Conservation (phyloP, 2,329 filamentous ascomycete species). For the Lasiodiplodia hormozganensis region DNA sequence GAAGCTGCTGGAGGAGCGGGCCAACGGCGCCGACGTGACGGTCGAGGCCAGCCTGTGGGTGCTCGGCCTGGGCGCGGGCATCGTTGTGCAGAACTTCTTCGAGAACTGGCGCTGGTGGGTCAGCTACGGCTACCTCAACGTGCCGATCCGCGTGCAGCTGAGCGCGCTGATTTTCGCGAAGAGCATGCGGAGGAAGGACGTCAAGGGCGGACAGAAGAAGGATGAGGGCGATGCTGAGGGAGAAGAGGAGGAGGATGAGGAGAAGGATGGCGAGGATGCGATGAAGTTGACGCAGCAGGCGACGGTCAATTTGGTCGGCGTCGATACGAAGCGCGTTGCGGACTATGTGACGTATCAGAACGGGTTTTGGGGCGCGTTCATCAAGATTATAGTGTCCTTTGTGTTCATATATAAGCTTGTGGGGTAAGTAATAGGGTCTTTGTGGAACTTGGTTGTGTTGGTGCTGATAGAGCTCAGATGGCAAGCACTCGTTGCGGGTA, state of each 20-base stretch:
- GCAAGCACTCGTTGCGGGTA: slow-evolving; percentile 70
- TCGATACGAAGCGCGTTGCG: slow-evolving; percentile 73
- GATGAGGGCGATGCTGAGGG: slow-evolving; percentile 44
- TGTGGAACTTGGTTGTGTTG: not conserved
- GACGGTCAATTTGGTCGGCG: slow-evolving; percentile 79
- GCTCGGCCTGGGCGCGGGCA: slow-evolving; percentile 65
- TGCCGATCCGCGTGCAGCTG: slow-evolving; percentile 73
- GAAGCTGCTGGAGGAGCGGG: slow-evolving; percentile 65
- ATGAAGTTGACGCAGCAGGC: slow-evolving; percentile 68
- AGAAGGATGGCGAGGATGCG: slow-evolving; percentile 56
- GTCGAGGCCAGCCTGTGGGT: slow-evolving; percentile 73
- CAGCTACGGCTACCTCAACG: slow-evolving; percentile 66
- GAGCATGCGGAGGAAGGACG: slow-evolving; percentile 77
- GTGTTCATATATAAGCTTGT: slow-evolving; percentile 72
- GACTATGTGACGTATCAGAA: slow-evolving; percentile 73
- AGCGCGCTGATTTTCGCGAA: slow-evolving; percentile 79
- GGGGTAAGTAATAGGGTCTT: slow-evolving; percentile 49
- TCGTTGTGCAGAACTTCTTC: slow-evolving; percentile 39
- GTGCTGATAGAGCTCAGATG: slow-evolving; percentile 48
- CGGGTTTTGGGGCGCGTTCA: slow-evolving; percentile 66
- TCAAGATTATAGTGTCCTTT: slow-evolving; percentile 71
- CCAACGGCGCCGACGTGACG: slow-evolving; percentile 49
- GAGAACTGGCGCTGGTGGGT: slow-evolving; percentile 63
- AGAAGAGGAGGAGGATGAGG: slow-evolving; percentile 33
- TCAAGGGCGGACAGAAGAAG: slow-evolving; percentile 64